Evolutionary conservation across 345 rosid genomes (phyloP).

Genomic region (Brassica napus): DNA sequence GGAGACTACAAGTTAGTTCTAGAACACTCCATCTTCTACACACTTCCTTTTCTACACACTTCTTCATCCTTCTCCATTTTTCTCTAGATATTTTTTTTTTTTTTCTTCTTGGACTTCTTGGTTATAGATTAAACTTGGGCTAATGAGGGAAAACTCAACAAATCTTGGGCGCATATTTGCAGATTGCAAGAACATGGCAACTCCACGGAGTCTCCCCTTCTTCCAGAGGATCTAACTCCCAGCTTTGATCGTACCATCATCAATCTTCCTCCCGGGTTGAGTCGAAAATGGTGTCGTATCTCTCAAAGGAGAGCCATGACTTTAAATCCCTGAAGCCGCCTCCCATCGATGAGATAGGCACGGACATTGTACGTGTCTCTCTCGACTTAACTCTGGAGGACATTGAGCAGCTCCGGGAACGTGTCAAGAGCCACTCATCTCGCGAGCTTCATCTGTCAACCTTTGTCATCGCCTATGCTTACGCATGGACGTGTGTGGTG

Average conservation of each 20-base stretch:
- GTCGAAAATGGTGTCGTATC: background rate
- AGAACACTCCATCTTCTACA: too few relatives aligned
- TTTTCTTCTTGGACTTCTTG: too few relatives aligned
- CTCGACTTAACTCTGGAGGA: conserved; percentile 34
- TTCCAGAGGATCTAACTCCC: conserved; percentile 27
- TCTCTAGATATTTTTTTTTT: too few relatives aligned
- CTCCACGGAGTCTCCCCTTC: background rate
- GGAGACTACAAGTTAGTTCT: too few relatives aligned
- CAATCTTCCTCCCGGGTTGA: conserved; percentile 21
- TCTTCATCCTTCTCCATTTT: too few relatives aligned
- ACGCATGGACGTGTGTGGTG: conserved; percentile 29
- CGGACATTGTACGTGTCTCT: conserved; percentile 31
- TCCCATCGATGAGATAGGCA: background rate
- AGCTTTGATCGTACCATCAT: conserved; percentile 27
- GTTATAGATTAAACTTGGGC: too few relatives aligned
- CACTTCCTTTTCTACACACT: too few relatives aligned
- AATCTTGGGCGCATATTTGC: conserved; percentile 39
- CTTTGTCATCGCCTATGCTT: conserved; percentile 41
- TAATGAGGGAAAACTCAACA: too few relatives aligned
- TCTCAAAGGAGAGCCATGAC: background rate
- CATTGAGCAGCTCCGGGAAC: conserved; percentile 30
- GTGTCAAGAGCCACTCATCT: conserved; percentile 16
- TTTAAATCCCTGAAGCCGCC: background rate
- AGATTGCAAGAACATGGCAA: background rate
- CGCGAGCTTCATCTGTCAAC: conserved; percentile 34